Base-by-base conservation (phyloP, 2,329 filamentous ascomycete genomes). In the Claviceps sp. region DNA sequence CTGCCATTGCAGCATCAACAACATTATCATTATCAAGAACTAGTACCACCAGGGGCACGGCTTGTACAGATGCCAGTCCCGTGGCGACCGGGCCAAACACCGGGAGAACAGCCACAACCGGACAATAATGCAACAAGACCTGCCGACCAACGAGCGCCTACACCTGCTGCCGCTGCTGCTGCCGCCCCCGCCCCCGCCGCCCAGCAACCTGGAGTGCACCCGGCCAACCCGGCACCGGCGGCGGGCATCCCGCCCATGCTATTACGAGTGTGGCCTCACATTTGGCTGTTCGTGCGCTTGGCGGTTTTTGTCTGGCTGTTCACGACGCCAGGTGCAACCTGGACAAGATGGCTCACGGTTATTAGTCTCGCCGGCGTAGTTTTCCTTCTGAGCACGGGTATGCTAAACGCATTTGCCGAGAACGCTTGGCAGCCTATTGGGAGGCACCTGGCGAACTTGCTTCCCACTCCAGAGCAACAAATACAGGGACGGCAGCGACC, bases 301-400 rank as follows among this genome's bases (percentile, higher is more conserved):
- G 68, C 72, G 11, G 64, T 78, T 5, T 82, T 84, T 61, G 73
- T 84, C 13, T 84, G 79, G 78, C 79, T 81, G 65, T 83, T 84
- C 55, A 82, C 80, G 0, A 73, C 74, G 9, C 74, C 76, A 0
- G 71, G 73, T 45, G 70, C 74, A 2, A 81, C 73, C 59, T 83
- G 79, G 79, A 73, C 72, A 8, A 73, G 79, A 47, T 82, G 76
- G 74, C 59, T 78, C 7, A 74, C 74, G 20, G 72, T 84, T 22
- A 67, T 78, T 43, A 67, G 70, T 6, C 67, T 81, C 36, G 78
- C 79, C 6, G 57, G 77, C 26, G 65, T 72, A 36, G 70, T 84
- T 24, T 79, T 84, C 54, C 65, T 81, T n/a, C 59, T 77, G 16
- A 81, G 82, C 58, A 78, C 76, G 2, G 81, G 81, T 1, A 57